These are phyloP conservation scores for Salix purpurea DNA, from an alignment of 345 rosid species.

Conservation along the genomic window DNA sequence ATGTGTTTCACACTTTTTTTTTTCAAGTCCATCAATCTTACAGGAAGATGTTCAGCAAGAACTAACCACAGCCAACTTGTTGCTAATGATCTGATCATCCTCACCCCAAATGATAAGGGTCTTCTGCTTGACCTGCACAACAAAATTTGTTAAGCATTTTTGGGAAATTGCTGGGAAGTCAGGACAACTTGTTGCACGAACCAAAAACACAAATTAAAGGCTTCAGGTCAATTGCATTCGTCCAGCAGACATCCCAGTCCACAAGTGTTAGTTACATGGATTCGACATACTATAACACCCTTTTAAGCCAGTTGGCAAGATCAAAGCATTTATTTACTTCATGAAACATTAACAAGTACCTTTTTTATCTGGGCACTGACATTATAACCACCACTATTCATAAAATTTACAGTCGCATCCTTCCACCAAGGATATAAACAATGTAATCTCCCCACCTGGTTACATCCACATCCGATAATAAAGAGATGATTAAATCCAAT, in stretches of 20 bases:
- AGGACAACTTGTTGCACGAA: not conserved
- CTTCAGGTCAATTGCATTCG: no score
- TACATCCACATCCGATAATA: constrained; percentile 1
- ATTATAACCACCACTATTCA: constrained; percentile 81
- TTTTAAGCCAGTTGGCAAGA: not conserved
- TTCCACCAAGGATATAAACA: constrained; percentile 92
- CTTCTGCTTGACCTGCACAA: constrained; percentile 59
- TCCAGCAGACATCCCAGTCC: no score
- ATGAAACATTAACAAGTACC: constrained; percentile 31
- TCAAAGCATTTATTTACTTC: not conserved
- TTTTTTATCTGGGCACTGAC: constrained; percentile 50
- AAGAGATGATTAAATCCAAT: not conserved
- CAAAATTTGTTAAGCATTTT: constrained; percentile 5
- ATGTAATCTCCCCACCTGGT: constrained; percentile 81
- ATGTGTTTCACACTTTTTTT: not conserved
- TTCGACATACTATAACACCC: not conserved
- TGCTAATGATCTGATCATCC: constrained; percentile 77
- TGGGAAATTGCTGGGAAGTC: not conserved
- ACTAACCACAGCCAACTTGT: constrained; percentile 71
- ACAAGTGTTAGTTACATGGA: no score
- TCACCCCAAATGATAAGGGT: constrained; percentile 90
- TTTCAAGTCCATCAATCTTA: not conserved
- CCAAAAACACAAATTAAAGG: not conserved
- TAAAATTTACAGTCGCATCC: constrained; percentile 77
- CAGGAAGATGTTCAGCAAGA: constrained; percentile 7